Base-by-base conservation (phyloP, 352 stramenopile genomes). In the Phytopythium chamaehyphon region DNA sequence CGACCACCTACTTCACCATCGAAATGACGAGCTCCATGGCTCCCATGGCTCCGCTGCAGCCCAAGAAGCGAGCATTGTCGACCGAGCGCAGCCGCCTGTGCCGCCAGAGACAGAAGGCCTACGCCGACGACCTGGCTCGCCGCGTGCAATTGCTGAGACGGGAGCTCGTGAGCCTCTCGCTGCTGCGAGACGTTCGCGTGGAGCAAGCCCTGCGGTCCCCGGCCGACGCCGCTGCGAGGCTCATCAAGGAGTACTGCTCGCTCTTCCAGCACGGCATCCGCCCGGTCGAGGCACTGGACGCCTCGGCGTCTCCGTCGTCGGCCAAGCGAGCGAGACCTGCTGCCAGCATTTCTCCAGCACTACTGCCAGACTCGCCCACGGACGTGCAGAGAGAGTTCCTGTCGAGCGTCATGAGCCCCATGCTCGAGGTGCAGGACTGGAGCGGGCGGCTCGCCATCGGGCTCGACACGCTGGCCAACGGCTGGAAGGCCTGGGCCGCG, bases 71-170 rank as follows among this genome's bases (percentile, higher is more conserved):
- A 11, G 61, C 61, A 24, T 76, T 81, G 35, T 79, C 62, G 21
- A 87, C 59, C 54, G 57, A 83, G 69, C 62, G 76, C 66, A 65
- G 73, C 63, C 53, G 71, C 42, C 54, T 82, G 68, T 59, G 69
- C 51, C 61, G 81, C 66, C 56, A 79, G 64, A 48, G 76, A 38
- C 43, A 83, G 64, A 67, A 72, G 59, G 44, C 69, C 45, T 75
- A 83, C 48, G 76, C 78, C n/a, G 47, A 60, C 36, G 57, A 62
- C 16, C 73, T 85, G 10, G 47, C 66, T 37, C 54, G 57, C 16
- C 40, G 64, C 28, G 76, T 87, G 21, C 47, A 62, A 10, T 54
- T 62, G 14, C 42, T 85, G 58, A 66, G 60, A 19, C 59, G 39
- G 18, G 62, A 83, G 42, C 69, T 87, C 28, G 59, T 53, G n/a